A percentile compares a stretch with the other conserved stretches of the same genome.
Conservation (phyloP, 2,329 filamentous ascomycete species). For the Phialophora verrucosa region DNA sequence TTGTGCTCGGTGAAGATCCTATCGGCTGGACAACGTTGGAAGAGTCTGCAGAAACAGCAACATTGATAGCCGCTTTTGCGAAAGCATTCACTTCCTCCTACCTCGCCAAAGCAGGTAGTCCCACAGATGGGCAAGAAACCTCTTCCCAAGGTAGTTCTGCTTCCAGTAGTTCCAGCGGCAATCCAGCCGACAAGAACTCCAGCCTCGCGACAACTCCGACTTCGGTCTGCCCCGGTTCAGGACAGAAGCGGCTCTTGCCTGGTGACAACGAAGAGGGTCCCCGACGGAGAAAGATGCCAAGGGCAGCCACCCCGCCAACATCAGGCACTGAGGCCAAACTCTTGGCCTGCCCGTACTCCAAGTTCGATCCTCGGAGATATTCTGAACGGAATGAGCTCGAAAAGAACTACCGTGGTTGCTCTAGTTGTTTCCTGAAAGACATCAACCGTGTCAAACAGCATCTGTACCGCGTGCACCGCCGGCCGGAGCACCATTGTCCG, state of each 20-base stretch:
- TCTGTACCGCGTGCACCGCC: conserved; percentile 27
- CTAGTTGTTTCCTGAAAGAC: conserved; percentile 12
- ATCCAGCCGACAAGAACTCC: not conserved
- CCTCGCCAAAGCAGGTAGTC: not conserved
- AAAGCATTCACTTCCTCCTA: not conserved
- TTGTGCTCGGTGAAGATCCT: conserved; percentile 8
- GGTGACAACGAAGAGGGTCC: conserved; percentile 12
- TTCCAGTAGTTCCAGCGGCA: not conserved
- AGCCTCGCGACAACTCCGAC: not conserved
- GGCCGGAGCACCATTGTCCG: conserved; percentile 19
- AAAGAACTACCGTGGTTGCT: conserved; percentile 24
- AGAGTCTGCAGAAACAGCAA: not conserved
- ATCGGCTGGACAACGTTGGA: not conserved
- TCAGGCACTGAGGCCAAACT: conserved; percentile 26
- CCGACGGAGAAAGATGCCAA: conserved; percentile 4
- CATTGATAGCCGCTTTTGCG: not conserved
- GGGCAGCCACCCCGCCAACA: not conserved
- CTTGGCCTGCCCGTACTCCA: conserved; percentile 45
- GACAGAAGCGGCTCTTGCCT: conserved; percentile 1
- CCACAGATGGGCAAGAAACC: conserved; percentile 6
- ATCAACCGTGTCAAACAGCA: conserved; percentile 29
- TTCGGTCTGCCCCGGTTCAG: not conserved
- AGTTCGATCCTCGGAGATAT: conserved; percentile 23
- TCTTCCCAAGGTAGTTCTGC: conserved; percentile 8
- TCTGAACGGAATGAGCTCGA: conserved; percentile 21